phyloP scores from a whole-genome alignment of 148 eudicot species.

The Salicornia ramosissima region DNA sequence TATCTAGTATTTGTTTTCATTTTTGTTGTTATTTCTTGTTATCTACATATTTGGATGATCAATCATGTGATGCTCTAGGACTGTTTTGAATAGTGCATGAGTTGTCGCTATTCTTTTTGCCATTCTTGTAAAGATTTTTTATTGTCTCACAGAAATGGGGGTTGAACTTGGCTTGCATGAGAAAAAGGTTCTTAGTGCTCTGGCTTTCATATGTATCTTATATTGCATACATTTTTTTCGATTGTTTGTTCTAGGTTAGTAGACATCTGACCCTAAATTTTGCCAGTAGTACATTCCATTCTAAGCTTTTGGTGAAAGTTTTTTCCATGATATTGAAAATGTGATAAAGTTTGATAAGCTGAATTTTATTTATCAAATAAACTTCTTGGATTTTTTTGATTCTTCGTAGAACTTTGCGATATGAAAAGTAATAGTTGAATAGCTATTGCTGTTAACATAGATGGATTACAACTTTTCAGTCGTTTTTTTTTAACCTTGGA shows the following conservation, averaged over 20 bases:
- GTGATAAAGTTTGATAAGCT: neutral
- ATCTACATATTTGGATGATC: slow-evolving; percentile 1
- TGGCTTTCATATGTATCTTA: neutral
- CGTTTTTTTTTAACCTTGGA: neutral
- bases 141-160: neutral
- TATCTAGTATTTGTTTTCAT: slow-evolving; percentile 5
- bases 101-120: neutral
- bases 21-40: neutral
- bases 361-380: neutral
- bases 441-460: neutral
- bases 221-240: neutral
- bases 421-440: neutral
- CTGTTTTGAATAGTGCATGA: neutral
- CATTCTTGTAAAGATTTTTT: neutral
- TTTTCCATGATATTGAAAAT: neutral
- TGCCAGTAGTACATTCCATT: neutral
- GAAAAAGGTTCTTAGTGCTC: neutral
- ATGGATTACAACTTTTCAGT: neutral
- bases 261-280: neutral
- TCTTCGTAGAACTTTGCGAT: neutral
- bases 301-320: neutral
- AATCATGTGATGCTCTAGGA: neutral
- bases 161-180: neutral
- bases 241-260: neutral
- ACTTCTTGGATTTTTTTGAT: neutral